Conservation (phyloP, 2,329 filamentous ascomycete species). For the Beauveria caledonica region DNA sequence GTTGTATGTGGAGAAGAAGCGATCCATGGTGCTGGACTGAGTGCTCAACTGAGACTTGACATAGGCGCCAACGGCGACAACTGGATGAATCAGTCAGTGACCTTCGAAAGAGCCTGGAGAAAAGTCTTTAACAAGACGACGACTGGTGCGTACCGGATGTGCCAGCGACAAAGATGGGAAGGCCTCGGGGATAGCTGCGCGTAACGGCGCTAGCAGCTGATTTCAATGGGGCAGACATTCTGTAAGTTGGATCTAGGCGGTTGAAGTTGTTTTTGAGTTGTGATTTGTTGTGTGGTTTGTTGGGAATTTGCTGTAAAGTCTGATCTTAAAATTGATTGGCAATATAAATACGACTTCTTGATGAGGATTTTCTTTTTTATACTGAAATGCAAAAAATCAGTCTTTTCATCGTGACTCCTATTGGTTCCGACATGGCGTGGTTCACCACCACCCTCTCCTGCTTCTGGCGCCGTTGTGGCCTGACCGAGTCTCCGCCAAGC, state of each 20-base stretch:
- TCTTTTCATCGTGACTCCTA: neutral
- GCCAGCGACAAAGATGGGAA: constrained; percentile 5
- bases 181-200: neutral
- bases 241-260: neutral
- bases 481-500: constrained; percentile 2
- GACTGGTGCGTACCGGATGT: neutral
- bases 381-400: neutral
- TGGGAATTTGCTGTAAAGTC: neutral
- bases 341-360: neutral
- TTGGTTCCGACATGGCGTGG: constrained; percentile 10
- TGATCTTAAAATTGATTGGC: neutral
- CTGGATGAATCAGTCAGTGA: neutral
- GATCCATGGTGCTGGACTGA: constrained; percentile 28
- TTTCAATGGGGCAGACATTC: constrained; percentile 5
- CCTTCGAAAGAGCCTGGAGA: no score
- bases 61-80: constrained; percentile 22
- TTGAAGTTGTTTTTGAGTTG: neutral
- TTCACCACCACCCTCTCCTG: neutral
- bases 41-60: constrained; percentile 24
- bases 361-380: neutral
- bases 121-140: neutral
- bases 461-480: constrained; percentile 7
- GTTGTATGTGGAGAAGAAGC: constrained; percentile 30
- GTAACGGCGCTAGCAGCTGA: constrained; percentile 5
- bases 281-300: neutral